These are phyloP conservation scores for Myxozyma neotropica DNA, from an alignment of 805 yeast species.

Conservation along the genomic window DNA sequence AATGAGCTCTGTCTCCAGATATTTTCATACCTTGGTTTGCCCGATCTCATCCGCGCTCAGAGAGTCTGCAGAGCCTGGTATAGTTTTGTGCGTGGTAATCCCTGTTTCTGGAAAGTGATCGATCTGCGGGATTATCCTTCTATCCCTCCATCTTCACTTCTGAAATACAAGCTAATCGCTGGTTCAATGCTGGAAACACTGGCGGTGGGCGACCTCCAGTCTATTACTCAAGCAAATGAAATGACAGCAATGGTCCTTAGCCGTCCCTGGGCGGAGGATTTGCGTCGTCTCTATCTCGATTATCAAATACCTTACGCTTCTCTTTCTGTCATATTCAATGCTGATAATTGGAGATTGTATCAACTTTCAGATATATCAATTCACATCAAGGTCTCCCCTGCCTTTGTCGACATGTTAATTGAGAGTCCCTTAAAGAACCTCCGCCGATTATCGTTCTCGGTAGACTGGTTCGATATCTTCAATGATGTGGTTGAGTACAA, in stretches of 20 bases:
- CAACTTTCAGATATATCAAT: not conserved
- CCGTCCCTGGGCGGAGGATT: not conserved
- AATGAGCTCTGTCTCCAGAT: not conserved
- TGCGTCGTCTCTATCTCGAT: not conserved
- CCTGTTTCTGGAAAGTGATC: not conserved
- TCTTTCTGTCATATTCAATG: not conserved
- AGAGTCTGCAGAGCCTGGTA: not conserved
- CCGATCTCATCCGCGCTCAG: not conserved
- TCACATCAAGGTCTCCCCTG: not conserved
- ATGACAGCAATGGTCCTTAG: not conserved
- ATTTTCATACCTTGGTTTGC: not conserved
- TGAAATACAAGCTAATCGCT: not conserved
- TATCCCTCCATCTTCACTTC: not conserved
- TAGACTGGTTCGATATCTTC: not conserved
- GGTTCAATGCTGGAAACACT: not conserved
- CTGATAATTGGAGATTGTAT: not conserved
- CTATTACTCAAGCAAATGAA: not conserved
- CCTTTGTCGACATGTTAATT: not conserved
- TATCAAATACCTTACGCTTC: not conserved
- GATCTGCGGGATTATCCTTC: not conserved
- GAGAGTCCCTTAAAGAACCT: not conserved
- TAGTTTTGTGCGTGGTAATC: not conserved
- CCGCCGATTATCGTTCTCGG: not conserved
- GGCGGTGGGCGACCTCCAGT: not conserved
- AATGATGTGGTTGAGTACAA: not conserved